Conservation (phyloP, 345 rosid genomes). For the Rhizophora mangle region DNA sequence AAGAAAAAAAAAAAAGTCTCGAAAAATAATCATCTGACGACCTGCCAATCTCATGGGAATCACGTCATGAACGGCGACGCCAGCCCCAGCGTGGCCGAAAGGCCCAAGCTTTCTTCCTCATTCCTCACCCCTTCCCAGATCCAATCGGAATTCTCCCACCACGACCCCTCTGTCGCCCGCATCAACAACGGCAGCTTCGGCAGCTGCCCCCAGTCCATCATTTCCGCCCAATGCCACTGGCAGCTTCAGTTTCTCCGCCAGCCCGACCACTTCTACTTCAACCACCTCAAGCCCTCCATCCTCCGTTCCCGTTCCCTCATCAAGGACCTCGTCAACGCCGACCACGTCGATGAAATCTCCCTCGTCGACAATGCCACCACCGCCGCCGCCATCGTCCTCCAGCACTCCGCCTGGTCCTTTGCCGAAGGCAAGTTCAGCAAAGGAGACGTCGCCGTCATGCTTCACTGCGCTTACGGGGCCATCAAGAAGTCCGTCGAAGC, state of each 20-base stretch:
- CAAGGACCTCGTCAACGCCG: slow-evolving; percentile 64
- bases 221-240: slow-evolving; percentile 60
- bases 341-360: slow-evolving; percentile 63
- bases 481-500: slow-evolving; percentile 91
- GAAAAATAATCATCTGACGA: background rate
- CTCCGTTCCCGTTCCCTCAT: slow-evolving; percentile 50
- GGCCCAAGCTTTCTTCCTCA: slow-evolving; percentile 26
- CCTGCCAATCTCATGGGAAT: slow-evolving; percentile 26
- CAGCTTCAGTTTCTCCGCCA: slow-evolving; percentile 68
- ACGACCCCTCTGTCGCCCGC: slow-evolving; percentile 55
- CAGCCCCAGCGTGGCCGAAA: slow-evolving; percentile 33
- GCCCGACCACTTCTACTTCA: slow-evolving; percentile 72
- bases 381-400: slow-evolving; percentile 80
- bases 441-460: slow-evolving; percentile 82
- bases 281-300: slow-evolving; percentile 51
- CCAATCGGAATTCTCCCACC: slow-evolving; percentile 74
- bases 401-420: slow-evolving; percentile 66
- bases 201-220: slow-evolving; percentile 64
- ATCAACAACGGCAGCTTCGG: slow-evolving; percentile 97
- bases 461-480: slow-evolving; percentile 83
- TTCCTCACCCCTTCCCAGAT: slow-evolving; percentile 46
- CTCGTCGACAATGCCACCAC: slow-evolving; percentile 96
- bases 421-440: slow-evolving; percentile 53
- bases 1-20: too few species aligned
- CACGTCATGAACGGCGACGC: slow-evolving; percentile 21